These are phyloP conservation scores for Boletus fagicola DNA, from an alignment of 768 basidiomycete genomes.

Conservation along the genomic window DNA sequence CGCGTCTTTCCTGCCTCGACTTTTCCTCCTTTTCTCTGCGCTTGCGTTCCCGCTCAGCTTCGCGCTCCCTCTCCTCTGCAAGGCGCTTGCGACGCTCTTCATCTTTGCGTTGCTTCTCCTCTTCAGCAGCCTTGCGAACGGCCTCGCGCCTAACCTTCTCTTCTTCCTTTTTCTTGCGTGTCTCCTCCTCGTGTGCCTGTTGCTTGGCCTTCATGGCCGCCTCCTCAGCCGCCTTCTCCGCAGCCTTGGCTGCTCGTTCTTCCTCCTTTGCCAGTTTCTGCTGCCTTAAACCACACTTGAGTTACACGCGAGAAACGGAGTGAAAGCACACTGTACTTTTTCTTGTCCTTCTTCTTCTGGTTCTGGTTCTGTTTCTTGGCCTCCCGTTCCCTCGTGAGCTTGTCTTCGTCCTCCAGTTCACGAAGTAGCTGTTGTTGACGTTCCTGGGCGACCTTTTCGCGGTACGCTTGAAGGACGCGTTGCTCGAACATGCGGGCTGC, in stretches of 20 bases:
- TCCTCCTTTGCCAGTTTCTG: constrained; percentile 94
- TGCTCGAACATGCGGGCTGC: constrained; percentile 99
- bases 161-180: constrained; percentile 80
- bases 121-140: constrained; percentile 71
- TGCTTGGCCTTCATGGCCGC: constrained; percentile 75
- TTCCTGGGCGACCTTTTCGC: constrained; percentile 95
- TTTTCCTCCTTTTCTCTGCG: constrained; percentile 74
- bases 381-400: constrained; percentile 80
- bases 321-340: constrained; percentile 57
- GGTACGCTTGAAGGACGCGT: constrained; percentile 92
- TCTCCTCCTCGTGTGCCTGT: constrained; percentile 75
- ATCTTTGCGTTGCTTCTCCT: constrained; percentile 79
- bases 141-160: constrained; percentile 79
- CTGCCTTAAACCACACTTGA: constrained; percentile 47
- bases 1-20: constrained; percentile 46
- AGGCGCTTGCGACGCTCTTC: constrained; percentile 78
- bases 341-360: constrained; percentile 99
- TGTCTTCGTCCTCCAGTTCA: constrained; percentile 95
- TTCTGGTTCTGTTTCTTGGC: constrained; percentile 90
- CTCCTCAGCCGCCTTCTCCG: constrained; percentile 85
- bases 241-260: constrained; percentile 78
- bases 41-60: constrained; percentile 72
- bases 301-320: constrained; percentile 2
- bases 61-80: constrained; percentile 78
- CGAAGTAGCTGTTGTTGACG: constrained; percentile 89